Evolutionary conservation across 768 basidiomycete species (phyloP), one percentile per base, ranked within the genome.

Genomic region (Termitomyces sp.): DNA sequence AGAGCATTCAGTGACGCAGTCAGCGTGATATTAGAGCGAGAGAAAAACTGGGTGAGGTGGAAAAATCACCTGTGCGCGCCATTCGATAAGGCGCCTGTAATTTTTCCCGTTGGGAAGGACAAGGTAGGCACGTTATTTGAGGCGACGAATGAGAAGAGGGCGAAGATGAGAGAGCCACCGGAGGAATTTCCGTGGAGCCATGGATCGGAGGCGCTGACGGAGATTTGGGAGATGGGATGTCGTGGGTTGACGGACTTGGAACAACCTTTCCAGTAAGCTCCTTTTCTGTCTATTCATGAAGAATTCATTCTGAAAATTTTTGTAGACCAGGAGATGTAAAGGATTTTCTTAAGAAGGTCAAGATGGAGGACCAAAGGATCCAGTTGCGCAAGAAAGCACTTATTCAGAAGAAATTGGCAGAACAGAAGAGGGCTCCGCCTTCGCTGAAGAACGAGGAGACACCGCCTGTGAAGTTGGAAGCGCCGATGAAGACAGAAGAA

Each of bases 21-120:
- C 25, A 74, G 68, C 51, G 74, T 79, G 9, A 86, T 94, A 35
- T 75, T 94, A 6, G 85, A 90, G 61, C 78, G 92, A 50, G 93
- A 95, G 71, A 86, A 83, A 67, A 94, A 92, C 64, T 95, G 93
- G 93, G 83, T 91, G 3, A 83, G 80, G 60, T 94, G 91, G 92
- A 94, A 94, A 73, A 89, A 89, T 60, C 85, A 89, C 41, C 69
- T 88, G 2, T 94, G 92, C 66, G 73, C 82, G 16, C 81, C 87
- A 3, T 94, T 94, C 64, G 89, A 91, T 66, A 85, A 85, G 62
- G 84, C 84, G 39, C 77, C 88, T 5, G 83, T 86, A 80, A 72
- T 71, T 11, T 68, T 70, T 42, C 76, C 80, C 49, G 59, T 83
- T 30, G 73, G 78, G 51, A 81, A 75, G 3, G 68, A 70, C 63